Base-by-base conservation (phyloP, 306 rosid species). In the Sesbania bispinosa region DNA sequence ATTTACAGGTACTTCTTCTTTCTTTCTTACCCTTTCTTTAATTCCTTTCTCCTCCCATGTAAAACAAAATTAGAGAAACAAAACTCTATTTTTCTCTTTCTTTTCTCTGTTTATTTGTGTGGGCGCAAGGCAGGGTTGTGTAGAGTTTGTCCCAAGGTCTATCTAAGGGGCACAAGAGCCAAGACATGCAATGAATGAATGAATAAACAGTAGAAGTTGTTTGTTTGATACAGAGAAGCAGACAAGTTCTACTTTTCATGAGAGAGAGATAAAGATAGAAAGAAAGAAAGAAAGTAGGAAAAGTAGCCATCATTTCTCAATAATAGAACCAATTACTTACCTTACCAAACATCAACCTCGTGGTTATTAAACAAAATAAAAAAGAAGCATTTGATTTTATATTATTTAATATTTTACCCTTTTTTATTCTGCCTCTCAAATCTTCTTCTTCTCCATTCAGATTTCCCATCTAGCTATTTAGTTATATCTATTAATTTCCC, bases 1-100 rank as follows among this genome's bases (percentile, higher is more conserved):
- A 93, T 83, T 88, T 93, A 61, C 98, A 93, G 98, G 98, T 93
- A 85, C 55, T n/a, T n/a, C n/a, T n/a, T n/a, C n/a, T n/a, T n/a
- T 26, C 38, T 61, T 32, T 24, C 13, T 59, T 29, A 45, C 41
- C 24, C 21, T 42, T 11, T 32, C 13, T 14, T 32, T 27, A 1
- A n/a, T n/a, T n/a, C n/a, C n/a, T n/a, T n/a, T n/a, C n/a, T 4
- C 18, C 61, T 10, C 26, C 29, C 78, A 62, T 29, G 57, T 66
- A 55, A 69, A 70, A 77, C 58, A 68, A 76, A 71, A 64, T 54
- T 26, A 46, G 0, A 66, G 11, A 45, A 35, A 18, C 11, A 38
- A n/a, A n/a, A n/a, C n/a, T n/a, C n/a, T n/a, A n/a, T n/a, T n/a
- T n/a, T n/a, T n/a, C 33, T 19, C 38, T 41, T 29, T 62, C 42